phyloP scores from a whole-genome alignment of 768 basidiomycete genomes.

The Lactarius hatsudake region DNA sequence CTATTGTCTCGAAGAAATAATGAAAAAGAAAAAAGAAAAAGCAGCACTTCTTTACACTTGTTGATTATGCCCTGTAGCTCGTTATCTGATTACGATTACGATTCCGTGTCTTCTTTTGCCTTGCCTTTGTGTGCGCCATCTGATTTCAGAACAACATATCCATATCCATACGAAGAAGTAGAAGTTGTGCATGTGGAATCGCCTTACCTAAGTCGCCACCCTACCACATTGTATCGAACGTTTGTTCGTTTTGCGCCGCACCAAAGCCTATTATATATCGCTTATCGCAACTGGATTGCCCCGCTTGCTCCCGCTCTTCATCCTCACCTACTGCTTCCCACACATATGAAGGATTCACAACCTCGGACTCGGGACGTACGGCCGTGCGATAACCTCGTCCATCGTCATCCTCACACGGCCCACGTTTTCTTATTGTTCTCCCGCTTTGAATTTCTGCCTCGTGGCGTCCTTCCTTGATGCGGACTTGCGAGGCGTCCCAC shows the following conservation, averaged over 20 bases:
- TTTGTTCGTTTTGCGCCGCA: not conserved
- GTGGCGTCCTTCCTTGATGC: not conserved
- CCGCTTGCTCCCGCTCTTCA: not conserved
- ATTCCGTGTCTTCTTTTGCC: not conserved
- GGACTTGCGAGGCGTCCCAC: not conserved
- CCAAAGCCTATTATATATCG: not conserved
- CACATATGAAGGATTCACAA: not conserved
- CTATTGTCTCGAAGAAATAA: not conserved
- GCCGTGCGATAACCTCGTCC: not conserved
- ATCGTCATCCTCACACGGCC: not conserved
- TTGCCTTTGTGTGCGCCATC: not conserved
- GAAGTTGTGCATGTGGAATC: not conserved
- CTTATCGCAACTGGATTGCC: not conserved
- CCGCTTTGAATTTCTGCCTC: not conserved
- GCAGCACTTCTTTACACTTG: not conserved
- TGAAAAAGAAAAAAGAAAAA: not conserved
- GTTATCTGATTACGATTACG: not conserved
- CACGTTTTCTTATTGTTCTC: conserved; percentile 1
- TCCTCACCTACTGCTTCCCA: not conserved
- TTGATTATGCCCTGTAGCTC: not conserved
- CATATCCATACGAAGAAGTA: not conserved
- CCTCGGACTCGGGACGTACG: not conserved
- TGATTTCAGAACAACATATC: not conserved
- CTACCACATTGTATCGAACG: not conserved
- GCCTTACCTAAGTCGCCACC: not conserved